Percentiles rank a stretch among this genome's conserved stretches.
These are phyloP conservation scores for Fusarium lyarnte DNA, from an alignment of 2,329 filamentous ascomycete species.

Conservation along the genomic window DNA sequence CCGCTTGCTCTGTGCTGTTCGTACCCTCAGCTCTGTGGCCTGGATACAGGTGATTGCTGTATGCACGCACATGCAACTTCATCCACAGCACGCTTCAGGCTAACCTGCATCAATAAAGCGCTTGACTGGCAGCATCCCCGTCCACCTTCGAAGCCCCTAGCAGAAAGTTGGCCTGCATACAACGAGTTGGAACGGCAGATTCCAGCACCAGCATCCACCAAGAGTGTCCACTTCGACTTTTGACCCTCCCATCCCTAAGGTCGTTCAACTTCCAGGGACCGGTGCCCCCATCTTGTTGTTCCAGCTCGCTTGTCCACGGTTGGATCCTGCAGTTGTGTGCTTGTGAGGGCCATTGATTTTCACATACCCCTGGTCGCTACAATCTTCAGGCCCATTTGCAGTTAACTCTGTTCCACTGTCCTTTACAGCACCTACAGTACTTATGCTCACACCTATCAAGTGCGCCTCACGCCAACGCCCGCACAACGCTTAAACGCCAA, in stretches of 20 bases:
- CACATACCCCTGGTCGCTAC: constrained; percentile 27
- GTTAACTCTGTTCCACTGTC: constrained; percentile 11
- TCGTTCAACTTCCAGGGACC: constrained; percentile 32
- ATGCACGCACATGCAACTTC: constrained; percentile 13
- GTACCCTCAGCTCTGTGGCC: constrained; percentile 21
- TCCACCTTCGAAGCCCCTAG: constrained; percentile 20
- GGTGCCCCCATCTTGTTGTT: constrained; percentile 31
- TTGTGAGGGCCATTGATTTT: constrained; percentile 30
- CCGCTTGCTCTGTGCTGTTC: constrained; percentile 23
- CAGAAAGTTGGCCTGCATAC: constrained; percentile 14
- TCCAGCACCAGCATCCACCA: constrained; percentile 23
- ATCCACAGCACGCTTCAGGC: constrained; percentile 7
- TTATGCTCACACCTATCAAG: constrained; percentile 36
- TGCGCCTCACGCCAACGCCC: constrained; percentile 43
- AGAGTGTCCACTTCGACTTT: constrained; percentile 29
- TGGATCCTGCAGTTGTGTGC: constrained; percentile 33
- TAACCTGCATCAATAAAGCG: constrained; percentile 23
- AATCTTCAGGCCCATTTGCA: constrained; percentile 14
- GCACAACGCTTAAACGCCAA: constrained; percentile 51
- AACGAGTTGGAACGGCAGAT: constrained; percentile 24
- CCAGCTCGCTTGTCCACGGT: constrained; percentile 28
- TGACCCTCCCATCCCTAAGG: constrained; percentile 31
- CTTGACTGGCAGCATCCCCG: constrained; percentile 34
- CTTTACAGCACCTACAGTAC: constrained; percentile 24
- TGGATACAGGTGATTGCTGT: constrained; percentile 21